Percentiles rank a stretch among this genome's conserved stretches.
phyloP scores from a whole-genome alignment of 2,329 filamentous ascomycete species.

The Aspergillus sergii region DNA sequence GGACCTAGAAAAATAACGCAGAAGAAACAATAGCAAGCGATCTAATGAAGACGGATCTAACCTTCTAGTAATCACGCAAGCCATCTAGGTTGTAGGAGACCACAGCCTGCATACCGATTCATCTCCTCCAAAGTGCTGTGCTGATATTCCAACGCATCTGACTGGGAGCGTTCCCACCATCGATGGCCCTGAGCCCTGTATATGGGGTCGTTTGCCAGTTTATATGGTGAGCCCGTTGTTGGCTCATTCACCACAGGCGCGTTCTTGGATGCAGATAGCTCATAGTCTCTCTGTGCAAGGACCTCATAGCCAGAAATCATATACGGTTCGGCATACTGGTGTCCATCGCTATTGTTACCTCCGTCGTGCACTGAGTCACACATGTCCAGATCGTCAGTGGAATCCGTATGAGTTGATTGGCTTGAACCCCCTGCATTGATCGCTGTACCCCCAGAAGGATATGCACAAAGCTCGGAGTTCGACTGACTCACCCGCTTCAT shows the following conservation, averaged over 20 bases:
- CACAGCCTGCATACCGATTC: constrained; percentile 27
- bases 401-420: neutral
- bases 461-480: neutral
- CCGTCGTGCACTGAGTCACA: constrained; percentile 27
- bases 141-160: constrained; percentile 39
- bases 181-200: constrained; percentile 37
- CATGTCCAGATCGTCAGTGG: constrained; percentile 49
- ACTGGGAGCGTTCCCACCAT: constrained; percentile 40
- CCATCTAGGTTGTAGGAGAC: constrained; percentile 9
- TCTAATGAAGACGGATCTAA: neutral
- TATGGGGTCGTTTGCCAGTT: constrained; percentile 42
- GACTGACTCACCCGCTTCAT: neutral
- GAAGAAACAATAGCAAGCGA: neutral
- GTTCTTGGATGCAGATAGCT: constrained; percentile 33
- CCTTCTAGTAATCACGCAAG: neutral
- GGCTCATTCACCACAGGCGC: constrained; percentile 24
- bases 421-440: neutral
- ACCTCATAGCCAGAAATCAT: constrained; percentile 80
- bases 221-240: constrained; percentile 37
- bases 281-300: constrained; percentile 65
- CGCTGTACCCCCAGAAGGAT: neutral
- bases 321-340: constrained; percentile 72
- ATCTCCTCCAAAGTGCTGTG: constrained; percentile 42
- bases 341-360: constrained; percentile 21
- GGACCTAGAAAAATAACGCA: neutral